A percentile compares a stretch with the other conserved stretches of the same genome.
These are phyloP conservation scores for Linum tenue DNA, from an alignment of 345 rosid genomes.

Conservation along the genomic window DNA sequence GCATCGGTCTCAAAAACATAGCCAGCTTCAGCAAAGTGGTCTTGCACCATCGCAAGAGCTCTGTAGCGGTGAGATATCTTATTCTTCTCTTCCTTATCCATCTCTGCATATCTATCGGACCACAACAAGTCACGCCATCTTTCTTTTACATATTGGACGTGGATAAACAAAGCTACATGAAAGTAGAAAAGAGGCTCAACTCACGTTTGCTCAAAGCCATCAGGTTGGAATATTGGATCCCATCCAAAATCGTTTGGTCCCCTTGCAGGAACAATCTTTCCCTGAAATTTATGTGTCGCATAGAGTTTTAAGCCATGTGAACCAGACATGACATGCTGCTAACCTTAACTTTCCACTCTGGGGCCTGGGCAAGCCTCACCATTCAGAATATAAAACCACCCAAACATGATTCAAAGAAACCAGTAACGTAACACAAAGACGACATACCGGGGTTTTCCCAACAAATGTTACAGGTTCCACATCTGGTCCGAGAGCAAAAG, in stretches of 20 bases:
- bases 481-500: slow-evolving; percentile 70
- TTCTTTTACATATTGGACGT: neutral
- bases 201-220: slow-evolving; percentile 76
- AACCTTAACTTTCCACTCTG: neutral
- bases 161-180: neutral
- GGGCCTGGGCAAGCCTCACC: too few relatives aligned
- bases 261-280: slow-evolving; percentile 75
- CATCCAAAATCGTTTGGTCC: slow-evolving; percentile 93
- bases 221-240: slow-evolving; percentile 95
- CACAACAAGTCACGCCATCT: neutral
- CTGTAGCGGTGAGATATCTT: slow-evolving; percentile 79
- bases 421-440: neutral
- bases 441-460: slow-evolving; percentile 70
- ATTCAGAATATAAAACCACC: too few relatives aligned
- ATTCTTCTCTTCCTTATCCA: slow-evolving; percentile 92
- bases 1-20: slow-evolving; percentile 35
- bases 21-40: slow-evolving; percentile 64
- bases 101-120: slow-evolving; percentile 61
- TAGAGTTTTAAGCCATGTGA: neutral
- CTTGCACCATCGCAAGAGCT: slow-evolving; percentile 63
- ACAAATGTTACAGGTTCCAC: slow-evolving; percentile 60
- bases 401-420: neutral
- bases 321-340: neutral
- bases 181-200: neutral
- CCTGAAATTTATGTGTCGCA: slow-evolving; percentile 32